Base-by-base conservation (phyloP, 1,284 basidiomycete species). In the Rhodofomes roseus region DNA sequence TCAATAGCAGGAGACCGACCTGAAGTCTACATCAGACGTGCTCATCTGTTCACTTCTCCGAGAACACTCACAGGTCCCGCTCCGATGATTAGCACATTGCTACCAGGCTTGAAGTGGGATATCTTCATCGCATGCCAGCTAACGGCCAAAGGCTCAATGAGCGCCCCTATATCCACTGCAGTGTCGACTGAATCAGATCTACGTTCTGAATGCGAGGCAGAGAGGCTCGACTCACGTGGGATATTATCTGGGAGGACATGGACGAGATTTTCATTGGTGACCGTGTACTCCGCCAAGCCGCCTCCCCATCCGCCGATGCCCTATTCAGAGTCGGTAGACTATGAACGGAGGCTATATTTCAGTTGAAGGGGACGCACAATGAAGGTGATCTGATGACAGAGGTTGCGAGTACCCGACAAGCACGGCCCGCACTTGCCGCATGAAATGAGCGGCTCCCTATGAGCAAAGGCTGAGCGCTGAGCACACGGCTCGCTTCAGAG, bases 61-160 rank as follows among this genome's bases (percentile, higher is more conserved):
- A 0, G 12, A 23, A 52, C n/a, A 60, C 66, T 37, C 55, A 72
- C 71, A 4, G 74, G 73, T 1, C 74, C 74, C 3, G 67, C 69
- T 7, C 73, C 74, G 25, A 71, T 57, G 11, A 76, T 66, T 27
- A 76, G 67, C 4, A 68, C 73, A 3, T 56, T 70, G 41, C 66
- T 58, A 0, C 72, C 71, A 4, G 64, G 54, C 51, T 66, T 63
- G 56, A 74, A 66, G 5, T 67, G 66, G 3, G 68, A 65, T 29
- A 64, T 59, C 56, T 71, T 69, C 34, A 74, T 67, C 1, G 71
- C 73, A 40, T 73, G 71, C 65, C 73, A 72, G 1, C 69, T 71
- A 1, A 76, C 72, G 0, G 73, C 65, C 1, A 76, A 60, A 0
- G 74, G 74, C 59, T 76, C 72, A 20, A 70, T 61, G 61, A 76